Conservation (phyloP, 495 filamentous ascomycete species). For the Baudoinia panamericana region DNA sequence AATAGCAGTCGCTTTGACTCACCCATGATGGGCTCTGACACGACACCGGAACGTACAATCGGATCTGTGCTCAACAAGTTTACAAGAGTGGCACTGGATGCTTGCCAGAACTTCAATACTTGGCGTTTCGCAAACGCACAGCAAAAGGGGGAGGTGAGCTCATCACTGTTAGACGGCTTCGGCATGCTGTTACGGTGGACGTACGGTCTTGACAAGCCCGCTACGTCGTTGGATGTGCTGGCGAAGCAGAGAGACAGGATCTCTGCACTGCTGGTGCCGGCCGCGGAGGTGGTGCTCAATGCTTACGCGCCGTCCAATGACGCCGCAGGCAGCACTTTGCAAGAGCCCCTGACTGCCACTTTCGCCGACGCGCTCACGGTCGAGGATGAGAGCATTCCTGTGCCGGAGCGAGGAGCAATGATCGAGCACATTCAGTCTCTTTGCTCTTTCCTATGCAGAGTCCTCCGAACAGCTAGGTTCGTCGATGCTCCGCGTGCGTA, state of each 20-base stretch:
- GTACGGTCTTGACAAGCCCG: constrained; percentile 9
- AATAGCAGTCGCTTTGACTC: constrained; percentile 25
- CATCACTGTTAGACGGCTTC: constrained; percentile 51
- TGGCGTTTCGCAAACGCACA: constrained; percentile 66
- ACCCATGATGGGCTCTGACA: constrained; percentile 21
- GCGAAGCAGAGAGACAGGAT: constrained; percentile 2
- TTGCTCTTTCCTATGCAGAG: not conserved
- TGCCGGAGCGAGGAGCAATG: not conserved
- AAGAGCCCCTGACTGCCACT: not conserved
- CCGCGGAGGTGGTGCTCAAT: constrained; percentile 6
- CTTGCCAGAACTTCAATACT: constrained; percentile 64
- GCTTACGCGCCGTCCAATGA: constrained; percentile 1
- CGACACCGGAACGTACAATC: constrained; percentile 64
- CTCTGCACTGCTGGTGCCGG: not conserved
- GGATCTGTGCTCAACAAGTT: constrained; percentile 58
- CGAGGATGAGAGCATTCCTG: not conserved
- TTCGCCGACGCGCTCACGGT: not conserved
- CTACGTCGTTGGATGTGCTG: not conserved
- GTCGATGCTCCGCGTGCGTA: constrained; percentile 24
- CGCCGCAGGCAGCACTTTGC: not conserved
- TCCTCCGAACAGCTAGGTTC: constrained; percentile 4
- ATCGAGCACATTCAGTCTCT: not conserved
- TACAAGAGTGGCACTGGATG: constrained; percentile 57
- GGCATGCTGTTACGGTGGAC: constrained; percentile 51
- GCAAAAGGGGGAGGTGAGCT: constrained; percentile 50